Conservation (phyloP, 1,139 yeast genomes). For the Geotrichum cucujoidarum region DNA sequence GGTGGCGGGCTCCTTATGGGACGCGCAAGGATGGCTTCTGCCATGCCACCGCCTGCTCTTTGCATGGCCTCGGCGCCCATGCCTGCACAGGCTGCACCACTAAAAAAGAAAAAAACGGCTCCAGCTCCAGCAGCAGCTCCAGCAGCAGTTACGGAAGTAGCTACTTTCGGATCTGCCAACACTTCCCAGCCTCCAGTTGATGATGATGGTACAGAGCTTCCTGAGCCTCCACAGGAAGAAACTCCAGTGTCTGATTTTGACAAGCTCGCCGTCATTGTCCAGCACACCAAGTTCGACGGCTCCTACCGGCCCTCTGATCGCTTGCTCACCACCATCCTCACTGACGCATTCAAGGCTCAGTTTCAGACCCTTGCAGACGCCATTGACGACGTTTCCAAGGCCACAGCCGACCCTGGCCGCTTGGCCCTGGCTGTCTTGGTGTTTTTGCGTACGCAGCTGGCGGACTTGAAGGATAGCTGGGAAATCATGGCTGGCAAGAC, state of each 20-base stretch:
- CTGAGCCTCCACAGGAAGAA: not conserved
- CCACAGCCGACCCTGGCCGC: not conserved
- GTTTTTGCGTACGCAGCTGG: conserved; percentile 1
- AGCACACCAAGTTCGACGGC: conserved; percentile 10
- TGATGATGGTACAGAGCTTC: not conserved
- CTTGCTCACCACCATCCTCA: not conserved
- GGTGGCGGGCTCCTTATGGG: not conserved
- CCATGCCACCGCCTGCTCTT: not conserved
- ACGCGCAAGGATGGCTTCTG: too few relatives aligned
- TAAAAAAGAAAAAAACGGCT: too few relatives aligned
- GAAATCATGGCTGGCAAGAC: conserved; percentile 3
- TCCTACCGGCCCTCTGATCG: conserved; percentile 2
- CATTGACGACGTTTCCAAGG: not conserved
- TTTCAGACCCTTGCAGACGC: not conserved
- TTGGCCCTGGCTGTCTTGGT: conserved; percentile 4
- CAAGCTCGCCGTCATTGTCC: conserved; percentile 2
- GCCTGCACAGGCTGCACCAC: not conserved
- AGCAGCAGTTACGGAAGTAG: not conserved
- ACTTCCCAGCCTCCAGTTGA: not conserved
- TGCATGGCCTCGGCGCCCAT: not conserved
- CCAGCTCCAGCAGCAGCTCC: too few relatives aligned
- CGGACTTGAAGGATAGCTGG: conserved; percentile 7
- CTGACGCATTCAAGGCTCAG: not conserved
- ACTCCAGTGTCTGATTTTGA: not conserved
- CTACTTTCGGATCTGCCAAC: not conserved